Conservation (phyloP, 345 rosid genomes). For the Salix brachista region DNA sequence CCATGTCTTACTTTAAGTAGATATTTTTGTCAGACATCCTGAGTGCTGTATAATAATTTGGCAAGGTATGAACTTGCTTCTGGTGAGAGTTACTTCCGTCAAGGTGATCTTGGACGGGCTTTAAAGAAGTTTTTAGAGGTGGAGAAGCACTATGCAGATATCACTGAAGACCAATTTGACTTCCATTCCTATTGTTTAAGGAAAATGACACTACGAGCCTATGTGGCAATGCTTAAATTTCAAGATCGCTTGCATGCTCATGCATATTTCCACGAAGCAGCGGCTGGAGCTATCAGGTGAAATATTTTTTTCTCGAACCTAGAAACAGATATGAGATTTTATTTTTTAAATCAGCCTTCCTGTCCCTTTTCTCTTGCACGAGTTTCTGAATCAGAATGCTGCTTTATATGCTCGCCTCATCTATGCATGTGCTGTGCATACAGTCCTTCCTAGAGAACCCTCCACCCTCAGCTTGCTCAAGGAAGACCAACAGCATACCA, state of each 20-base stretch:
- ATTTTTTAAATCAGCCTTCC: too few relatives aligned
- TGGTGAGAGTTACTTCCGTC: conserved; percentile 92
- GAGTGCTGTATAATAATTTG: conserved; percentile 9
- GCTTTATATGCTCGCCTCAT: neutral
- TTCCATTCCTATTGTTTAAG: conserved; percentile 98
- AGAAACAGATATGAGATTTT: neutral
- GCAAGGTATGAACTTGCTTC: conserved; percentile 98
- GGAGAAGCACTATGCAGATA: conserved; percentile 99
- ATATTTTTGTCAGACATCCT: conserved; percentile 9
- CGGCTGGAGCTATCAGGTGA: conserved; percentile 88
- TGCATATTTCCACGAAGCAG: conserved; percentile 92
- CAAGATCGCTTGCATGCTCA: conserved; percentile 94
- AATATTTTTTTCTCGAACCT: neutral
- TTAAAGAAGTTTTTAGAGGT: conserved; percentile 88
- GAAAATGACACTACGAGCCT: conserved; percentile 94
- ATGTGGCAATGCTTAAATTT: conserved; percentile 96
- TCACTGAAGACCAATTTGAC: conserved; percentile 96
- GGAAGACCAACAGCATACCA: neutral
- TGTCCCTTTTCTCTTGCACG: neutral
- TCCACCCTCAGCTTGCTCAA: neutral
- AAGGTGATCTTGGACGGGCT: conserved; percentile 94
- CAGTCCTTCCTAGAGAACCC: neutral
- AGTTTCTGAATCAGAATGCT: neutral
- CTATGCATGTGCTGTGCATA: neutral
- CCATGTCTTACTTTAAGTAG: conserved; percentile 6